Conservation (phyloP, 2,329 filamentous ascomycete genomes). For the Aspergillus nomiae region DNA sequence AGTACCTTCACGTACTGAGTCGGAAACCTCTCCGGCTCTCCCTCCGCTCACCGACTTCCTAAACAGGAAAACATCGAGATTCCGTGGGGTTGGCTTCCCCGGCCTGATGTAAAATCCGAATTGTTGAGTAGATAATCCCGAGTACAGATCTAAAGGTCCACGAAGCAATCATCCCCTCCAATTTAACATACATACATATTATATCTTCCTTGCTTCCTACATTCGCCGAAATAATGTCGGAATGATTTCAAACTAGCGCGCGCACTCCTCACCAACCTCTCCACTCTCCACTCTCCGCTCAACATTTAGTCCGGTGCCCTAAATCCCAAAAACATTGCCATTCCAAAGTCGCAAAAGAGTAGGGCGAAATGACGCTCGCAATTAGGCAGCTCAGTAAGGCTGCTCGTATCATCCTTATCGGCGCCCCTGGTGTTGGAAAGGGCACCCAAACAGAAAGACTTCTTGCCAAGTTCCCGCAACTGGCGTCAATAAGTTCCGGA, state of each 20-base stretch:
- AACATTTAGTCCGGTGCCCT: not conserved
- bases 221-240: not conserved
- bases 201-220: not conserved
- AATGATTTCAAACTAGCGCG: not conserved
- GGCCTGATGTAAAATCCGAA: conserved; percentile 13
- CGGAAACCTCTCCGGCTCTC: conserved; percentile 19
- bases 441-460: conserved; percentile 92
- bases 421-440: conserved; percentile 95
- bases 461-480: conserved; percentile 80
- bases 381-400: conserved; percentile 68
- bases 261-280: not conserved
- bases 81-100: conserved; percentile 21
- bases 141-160: conserved; percentile 1
- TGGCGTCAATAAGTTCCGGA: conserved; percentile 90
- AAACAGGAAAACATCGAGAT: conserved; percentile 29
- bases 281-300: not conserved
- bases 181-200: not conserved
- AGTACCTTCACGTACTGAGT: not conserved
- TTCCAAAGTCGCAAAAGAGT: not conserved
- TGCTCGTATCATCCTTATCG: conserved; percentile 90
- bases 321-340: not conserved
- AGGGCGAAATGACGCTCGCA: conserved; percentile 32
- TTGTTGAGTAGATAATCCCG: conserved; percentile 2
- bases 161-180: not conserved
- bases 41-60: conserved; percentile 36